These are phyloP conservation scores for Leptographium lundbergii DNA, from an alignment of 2,329 filamentous ascomycete species.

Conservation along the genomic window DNA sequence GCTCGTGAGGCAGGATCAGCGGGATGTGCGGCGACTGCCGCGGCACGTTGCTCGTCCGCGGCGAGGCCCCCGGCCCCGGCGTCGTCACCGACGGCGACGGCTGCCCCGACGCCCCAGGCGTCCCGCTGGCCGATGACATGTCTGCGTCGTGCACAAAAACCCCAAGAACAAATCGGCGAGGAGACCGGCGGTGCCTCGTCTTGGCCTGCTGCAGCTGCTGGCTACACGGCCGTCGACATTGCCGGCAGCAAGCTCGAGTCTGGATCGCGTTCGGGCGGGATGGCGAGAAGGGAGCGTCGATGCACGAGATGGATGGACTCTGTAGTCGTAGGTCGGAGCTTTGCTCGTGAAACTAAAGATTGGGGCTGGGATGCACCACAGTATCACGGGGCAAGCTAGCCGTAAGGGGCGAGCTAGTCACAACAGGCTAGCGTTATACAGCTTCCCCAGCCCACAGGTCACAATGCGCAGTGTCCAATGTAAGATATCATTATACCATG, in stretches of 20 bases:
- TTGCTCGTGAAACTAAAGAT: no score
- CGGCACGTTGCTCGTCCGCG: background rate
- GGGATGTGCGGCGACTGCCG: constrained; percentile 29
- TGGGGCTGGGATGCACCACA: background rate
- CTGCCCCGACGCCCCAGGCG: background rate
- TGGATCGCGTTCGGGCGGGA: background rate
- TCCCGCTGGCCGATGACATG: background rate
- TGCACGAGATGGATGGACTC: no score
- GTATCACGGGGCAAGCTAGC: background rate
- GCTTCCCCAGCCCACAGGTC: no score
- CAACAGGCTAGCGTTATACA: background rate
- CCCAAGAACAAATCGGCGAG: background rate
- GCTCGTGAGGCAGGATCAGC: constrained; percentile 51
- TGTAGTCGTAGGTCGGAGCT: no score
- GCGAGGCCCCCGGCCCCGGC: no score
- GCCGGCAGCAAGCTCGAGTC: no score
- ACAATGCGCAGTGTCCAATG: no score
- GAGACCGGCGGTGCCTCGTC: no score
- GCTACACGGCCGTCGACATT: background rate
- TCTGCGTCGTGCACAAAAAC: background rate
- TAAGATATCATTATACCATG: background rate
- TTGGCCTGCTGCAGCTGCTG: no score
- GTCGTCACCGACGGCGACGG: background rate
- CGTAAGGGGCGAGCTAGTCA: background rate
- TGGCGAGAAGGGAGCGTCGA: no score